phyloP scores from a whole-genome alignment of 768 basidiomycete species.

The Lepiota brunneoincarnata region DNA sequence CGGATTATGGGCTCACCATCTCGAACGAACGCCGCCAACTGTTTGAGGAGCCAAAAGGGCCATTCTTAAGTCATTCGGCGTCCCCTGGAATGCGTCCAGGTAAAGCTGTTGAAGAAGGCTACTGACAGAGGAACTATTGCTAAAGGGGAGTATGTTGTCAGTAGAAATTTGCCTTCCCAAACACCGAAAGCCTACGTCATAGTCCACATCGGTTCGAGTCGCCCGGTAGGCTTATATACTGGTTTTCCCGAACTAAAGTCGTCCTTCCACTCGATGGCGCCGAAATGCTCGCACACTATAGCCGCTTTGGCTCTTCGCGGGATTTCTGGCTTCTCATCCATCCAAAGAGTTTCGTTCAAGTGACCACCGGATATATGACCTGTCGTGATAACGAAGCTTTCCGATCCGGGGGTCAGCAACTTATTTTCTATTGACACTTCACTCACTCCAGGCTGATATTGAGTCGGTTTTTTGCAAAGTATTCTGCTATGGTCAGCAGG shows the following conservation, averaged over 20 bases:
- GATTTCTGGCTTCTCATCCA: slow-evolving; percentile 22
- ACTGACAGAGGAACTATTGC: slow-evolving; percentile 23
- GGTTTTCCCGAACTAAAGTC: slow-evolving; percentile 17
- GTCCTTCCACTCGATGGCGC: slow-evolving; percentile 29
- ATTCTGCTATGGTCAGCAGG: slow-evolving; percentile 27
- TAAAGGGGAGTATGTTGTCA: slow-evolving; percentile 1
- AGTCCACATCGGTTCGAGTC: slow-evolving; percentile 30
- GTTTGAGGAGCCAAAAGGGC: slow-evolving; percentile 25
- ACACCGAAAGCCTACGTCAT: slow-evolving; percentile 21
- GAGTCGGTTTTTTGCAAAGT: slow-evolving; percentile 22
- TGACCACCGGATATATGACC: slow-evolving; percentile 27
- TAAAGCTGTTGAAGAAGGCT: slow-evolving; percentile 22
- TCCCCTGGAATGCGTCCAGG: slow-evolving; percentile 24
- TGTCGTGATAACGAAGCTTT: slow-evolving; percentile 26
- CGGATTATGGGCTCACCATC: slow-evolving; percentile 16
- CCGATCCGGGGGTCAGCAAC: background rate
- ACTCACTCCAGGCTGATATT: slow-evolving; percentile 26
- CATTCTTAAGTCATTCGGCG: slow-evolving; percentile 24
- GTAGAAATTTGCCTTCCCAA: background rate
- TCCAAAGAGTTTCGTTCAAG: slow-evolving; percentile 26
- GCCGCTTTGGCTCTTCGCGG: slow-evolving; percentile 25
- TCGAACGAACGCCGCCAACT: slow-evolving; percentile 16
- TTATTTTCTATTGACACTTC: background rate
- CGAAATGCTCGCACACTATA: slow-evolving; percentile 29
- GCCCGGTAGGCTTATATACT: slow-evolving; percentile 24